Evolutionary conservation across 768 basidiomycete species (phyloP), one percentile per base, ranked within the genome.

Genomic region (Russula foetens): DNA sequence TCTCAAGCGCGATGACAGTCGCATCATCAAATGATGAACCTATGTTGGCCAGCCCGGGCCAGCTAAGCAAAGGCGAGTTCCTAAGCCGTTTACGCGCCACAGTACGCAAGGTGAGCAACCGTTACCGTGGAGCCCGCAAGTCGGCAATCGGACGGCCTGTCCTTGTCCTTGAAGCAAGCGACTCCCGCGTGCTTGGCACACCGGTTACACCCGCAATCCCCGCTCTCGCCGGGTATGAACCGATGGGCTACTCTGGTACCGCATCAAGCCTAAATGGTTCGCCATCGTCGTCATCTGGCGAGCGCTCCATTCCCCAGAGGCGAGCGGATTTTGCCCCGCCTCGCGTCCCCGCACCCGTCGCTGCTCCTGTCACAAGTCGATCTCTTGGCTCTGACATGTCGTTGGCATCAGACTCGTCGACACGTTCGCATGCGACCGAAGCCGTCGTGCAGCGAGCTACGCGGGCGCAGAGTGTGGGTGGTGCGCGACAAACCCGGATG

Each of bases 31-130:
- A 64, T 35, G 47, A 56, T 15, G 48, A 56, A 15, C 39, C 17
- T 14, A 50, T 68, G 33, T 72, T 70, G 52, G 69, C 66, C 46
- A 80, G 77, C 58, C 79, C 84, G 8, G 80, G 78, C 9, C 76
- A 85, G 41, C 84, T 88, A 79, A 84, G 79, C 69, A 90, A 89
- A 70, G 76, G 74, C 19, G 85, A 88, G 68, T 89, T 90, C 67
- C 65, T 89, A 54, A 77, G 78, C n/a, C 79, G 75, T 69, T 77
- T 90, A 45, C 80, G 75, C 63, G 76, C 82, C 50, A 85, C 85
- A 2, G 83, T 86, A 35, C 77, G 88, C 58, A 79, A 82, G 46
- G 86, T 88, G 62, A 88, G 87, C 74, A 79, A 84, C 68, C 83
- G 76, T 69, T 72, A 54, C 68, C 73, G 58, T 75, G 78, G 57